Evolutionary conservation across 2,329 filamentous ascomycete genomes (phyloP), one percentile per base, ranked within the genome.

Genomic region (Peltaster fructicola): DNA sequence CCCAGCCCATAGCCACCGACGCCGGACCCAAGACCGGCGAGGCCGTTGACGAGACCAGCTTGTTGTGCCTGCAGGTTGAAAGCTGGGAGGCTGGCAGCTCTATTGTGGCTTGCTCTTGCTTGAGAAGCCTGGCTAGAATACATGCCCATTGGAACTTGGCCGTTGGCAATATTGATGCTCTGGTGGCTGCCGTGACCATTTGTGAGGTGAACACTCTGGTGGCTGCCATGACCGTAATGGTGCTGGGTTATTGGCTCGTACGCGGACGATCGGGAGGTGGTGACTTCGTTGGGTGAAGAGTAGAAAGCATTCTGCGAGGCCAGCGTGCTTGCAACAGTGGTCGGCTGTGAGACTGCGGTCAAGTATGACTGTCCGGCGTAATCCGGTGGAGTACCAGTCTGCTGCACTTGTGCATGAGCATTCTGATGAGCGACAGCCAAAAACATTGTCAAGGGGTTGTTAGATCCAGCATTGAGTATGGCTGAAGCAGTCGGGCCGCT

Each of bases 401-500:
- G 24, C 22, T 71, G 65, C 33, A 53, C 58, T 40, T 77, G 70
- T 33, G 74, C 68, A 12, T 72, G 73, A 14, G 85, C 68, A 45
- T 90, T 81, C 52, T 73, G 85, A 30, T 51, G 48, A 6, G 44
- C 41, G 7, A 45, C 46, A 10, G 47, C 47, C n/a, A 93, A 65
- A 48, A 93, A 95, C 69, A 93, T 72, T 13, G 84, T 92, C 49
- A 95, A 53, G 1, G 85, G 85, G 51, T 93, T 93, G 59, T 71
- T 85, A 43, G 63, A 61, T 26, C 70, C 75, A 25, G 69, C 71
- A 50, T 84, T 88, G 50, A 92, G 69, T 30, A 91, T 68, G 11
- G 71, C 67, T 2, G 75, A 74, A 1, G 76, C 68, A 13, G 70
- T 74, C 37, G 72, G 54, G 44, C 74, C 53, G 43, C 71, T 53